Conservation (phyloP, 1,284 basidiomycete species). For the Cutaneotrichosporon sp. region DNA sequence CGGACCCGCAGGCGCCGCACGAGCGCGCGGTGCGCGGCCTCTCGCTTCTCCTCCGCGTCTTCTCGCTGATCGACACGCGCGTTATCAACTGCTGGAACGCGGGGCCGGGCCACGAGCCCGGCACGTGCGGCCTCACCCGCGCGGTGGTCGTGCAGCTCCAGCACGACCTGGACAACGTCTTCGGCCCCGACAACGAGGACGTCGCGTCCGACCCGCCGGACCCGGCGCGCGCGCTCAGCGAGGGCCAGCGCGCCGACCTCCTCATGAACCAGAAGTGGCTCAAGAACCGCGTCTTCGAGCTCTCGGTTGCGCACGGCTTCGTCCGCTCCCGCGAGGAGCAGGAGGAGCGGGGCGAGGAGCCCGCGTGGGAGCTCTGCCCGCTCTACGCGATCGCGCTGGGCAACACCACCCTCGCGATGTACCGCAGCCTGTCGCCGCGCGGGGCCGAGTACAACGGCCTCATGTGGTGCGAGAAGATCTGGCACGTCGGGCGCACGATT, state of each 20-base stretch:
- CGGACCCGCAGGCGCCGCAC: background rate
- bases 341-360: background rate
- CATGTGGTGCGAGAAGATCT: background rate
- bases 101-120: background rate
- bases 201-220: background rate
- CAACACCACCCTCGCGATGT: background rate
- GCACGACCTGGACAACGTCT: background rate
- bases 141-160: background rate
- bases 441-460: background rate
- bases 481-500: background rate
- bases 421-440: background rate
- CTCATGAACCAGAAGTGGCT: conserved; percentile 2
- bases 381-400: background rate
- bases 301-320: background rate
- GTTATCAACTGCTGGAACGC: background rate
- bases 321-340: background rate
- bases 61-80: background rate
- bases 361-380: background rate
- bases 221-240: background rate
- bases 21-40: background rate
- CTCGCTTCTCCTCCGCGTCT: background rate
- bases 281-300: background rate
- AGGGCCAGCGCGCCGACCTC: background rate
- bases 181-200: background rate
- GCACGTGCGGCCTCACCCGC: background rate